phyloP scores from a whole-genome alignment of 139 green algal genomes.

The Haematococcus sp. region DNA sequence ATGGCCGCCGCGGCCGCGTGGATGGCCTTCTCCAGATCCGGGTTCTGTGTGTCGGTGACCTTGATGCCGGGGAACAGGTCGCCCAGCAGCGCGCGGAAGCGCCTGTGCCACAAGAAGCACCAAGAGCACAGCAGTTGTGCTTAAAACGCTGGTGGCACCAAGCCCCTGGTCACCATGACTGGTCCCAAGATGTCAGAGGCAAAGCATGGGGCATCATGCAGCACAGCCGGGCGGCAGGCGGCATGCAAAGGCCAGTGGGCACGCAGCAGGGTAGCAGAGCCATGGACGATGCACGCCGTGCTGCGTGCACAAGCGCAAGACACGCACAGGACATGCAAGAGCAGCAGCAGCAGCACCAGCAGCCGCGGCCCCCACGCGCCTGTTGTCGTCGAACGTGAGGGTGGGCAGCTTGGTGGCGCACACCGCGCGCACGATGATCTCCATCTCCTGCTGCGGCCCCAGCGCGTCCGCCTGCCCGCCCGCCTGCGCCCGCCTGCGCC shows the following conservation, averaged over 20 bases:
- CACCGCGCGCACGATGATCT: constrained; percentile 68
- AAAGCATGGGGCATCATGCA: too few species aligned
- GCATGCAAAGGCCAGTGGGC: too few species aligned
- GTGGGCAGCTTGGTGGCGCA: constrained; percentile 74
- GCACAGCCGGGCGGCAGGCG: too few species aligned
- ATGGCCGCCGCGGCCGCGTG: constrained; percentile 29
- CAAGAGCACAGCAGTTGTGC: neutral
- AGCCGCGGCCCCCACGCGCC: too few species aligned
- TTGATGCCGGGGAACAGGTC: constrained; percentile 52
- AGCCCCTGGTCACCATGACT: too few species aligned
- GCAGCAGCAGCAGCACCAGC: neutral
- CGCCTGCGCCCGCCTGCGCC: neutral
- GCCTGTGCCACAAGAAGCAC: too few species aligned
- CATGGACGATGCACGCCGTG: too few species aligned
- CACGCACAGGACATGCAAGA: too few species aligned
- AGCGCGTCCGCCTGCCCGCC: neutral
- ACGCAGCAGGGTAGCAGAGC: too few species aligned
- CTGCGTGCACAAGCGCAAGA: too few species aligned
- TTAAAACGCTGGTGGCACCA: neutral
- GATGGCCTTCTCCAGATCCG: constrained; percentile 53
- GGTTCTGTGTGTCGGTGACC: constrained; percentile 41
- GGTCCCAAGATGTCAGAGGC: too few species aligned
- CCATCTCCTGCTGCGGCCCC: constrained; percentile 36
- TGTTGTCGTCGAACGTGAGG: constrained; percentile 67
- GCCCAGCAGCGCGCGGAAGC: constrained; percentile 43